phyloP scores from a whole-genome alignment of 208 protist genomes.

The Novymonas esmeraldas region DNA sequence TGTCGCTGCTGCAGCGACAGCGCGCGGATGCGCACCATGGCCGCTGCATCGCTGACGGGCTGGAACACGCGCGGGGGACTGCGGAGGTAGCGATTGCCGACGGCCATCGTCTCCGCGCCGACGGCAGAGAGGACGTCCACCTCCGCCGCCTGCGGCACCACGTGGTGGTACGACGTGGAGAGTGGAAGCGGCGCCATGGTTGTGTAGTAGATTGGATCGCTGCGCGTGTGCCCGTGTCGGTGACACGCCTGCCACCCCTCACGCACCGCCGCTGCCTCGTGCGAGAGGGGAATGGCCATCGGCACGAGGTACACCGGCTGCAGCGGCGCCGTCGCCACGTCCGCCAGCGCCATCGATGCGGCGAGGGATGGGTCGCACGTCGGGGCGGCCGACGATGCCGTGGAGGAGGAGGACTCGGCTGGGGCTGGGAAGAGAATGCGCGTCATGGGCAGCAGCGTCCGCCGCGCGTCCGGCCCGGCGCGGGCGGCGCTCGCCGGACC shows the following conservation, averaged over 20 bases:
- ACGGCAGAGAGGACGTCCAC: not conserved
- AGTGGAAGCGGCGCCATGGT: constrained; percentile 21
- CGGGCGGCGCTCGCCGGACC: not conserved
- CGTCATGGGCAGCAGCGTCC: constrained; percentile 42
- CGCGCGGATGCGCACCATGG: constrained; percentile 49
- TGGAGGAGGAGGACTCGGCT: not conserved
- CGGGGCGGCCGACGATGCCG: not conserved
- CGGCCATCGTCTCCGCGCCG: not conserved
- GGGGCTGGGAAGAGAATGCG: constrained; percentile 53
- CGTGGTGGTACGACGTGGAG: constrained; percentile 23
- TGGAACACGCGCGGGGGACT: constrained; percentile 36
- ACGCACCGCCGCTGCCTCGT: constrained; percentile 16
- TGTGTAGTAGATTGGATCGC: constrained; percentile 24
- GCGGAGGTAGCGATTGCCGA: constrained; percentile 20
- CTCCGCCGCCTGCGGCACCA: constrained; percentile 20
- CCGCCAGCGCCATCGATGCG: not conserved
- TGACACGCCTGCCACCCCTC: constrained; percentile 35
- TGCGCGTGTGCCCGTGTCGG: constrained; percentile 32
- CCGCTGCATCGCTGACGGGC: constrained; percentile 39
- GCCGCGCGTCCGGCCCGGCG: constrained; percentile 1
- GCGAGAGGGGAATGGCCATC: constrained; percentile 37
- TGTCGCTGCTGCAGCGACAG: constrained; percentile 19
- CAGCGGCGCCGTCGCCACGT: constrained; percentile 2
- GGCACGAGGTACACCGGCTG: constrained; percentile 48
- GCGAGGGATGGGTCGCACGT: not conserved